Base-by-base conservation (phyloP, 2,329 filamentous ascomycete genomes). In the Peltaster fructicola region DNA sequence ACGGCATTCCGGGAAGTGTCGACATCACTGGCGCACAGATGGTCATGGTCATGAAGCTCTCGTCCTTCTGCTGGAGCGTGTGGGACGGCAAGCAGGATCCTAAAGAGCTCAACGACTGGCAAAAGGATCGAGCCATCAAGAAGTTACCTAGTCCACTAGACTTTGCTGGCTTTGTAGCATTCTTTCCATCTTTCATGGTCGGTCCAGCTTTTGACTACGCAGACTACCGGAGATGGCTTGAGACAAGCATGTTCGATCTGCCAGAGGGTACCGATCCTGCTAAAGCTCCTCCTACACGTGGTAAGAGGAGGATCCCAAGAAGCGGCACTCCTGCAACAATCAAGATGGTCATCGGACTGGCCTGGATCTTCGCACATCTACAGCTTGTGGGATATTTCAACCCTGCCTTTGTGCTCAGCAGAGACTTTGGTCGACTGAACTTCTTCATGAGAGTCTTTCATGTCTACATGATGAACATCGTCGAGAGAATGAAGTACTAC, bases 31-130 rank as follows among this genome's bases (percentile, higher is more conserved):
- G 65, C 32, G 82, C 85, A 1, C 88, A 98, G 52, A 98, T 98
- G 88, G 88, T 98, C 16, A 56, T 95, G 39, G 74, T 95, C 34
- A 98, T 98, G 81, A 98, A 98, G 47, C 68, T 98, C 17, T 81
- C 73, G 12, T 78, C 85, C 4, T 98, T 98, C 47, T 91, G 81
- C 56, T 98, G 88, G 88, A 95, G 95, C 47, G 74, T 95, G 6
- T 82, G 88, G 42, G 88, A 98, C 49, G 90, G 88, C 11, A 71
- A 74, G 30, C 62, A 91, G 11, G 72, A 80, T 3, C 69, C 75
- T 10, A 64, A 74, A 20, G 69, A 84, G 30, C 66, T 98, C n/a
- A 79, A 78, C 1, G 79, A 88, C 24, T 69, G 76, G 22, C 88
- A 98, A 49, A 84, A 75, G 44, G 77, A 84, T 35, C 71, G 79